These are phyloP conservation scores for Botrytis squamosa DNA, from an alignment of 2,329 filamentous ascomycete genomes.

Conservation along the genomic window DNA sequence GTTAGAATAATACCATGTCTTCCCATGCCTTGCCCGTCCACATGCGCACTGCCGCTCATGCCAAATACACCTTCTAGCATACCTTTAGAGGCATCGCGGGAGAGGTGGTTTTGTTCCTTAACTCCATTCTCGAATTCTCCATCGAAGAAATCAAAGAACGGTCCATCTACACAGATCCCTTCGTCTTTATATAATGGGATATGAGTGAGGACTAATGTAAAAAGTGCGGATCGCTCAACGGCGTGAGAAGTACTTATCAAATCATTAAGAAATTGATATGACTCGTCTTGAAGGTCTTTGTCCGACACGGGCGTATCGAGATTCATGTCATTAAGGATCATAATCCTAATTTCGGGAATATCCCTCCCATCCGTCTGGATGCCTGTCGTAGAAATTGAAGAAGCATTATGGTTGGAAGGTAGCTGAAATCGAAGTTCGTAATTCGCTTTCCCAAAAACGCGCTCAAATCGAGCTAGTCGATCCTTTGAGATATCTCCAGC, in stretches of 20 bases:
- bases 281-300: slow-evolving; percentile 66
- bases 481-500: slow-evolving; percentile 82
- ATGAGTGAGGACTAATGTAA: slow-evolving; percentile 86
- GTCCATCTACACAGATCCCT: slow-evolving; percentile 80
- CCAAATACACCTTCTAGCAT: slow-evolving; percentile 86
- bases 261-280: slow-evolving; percentile 73
- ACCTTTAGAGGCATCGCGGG: slow-evolving; percentile 65
- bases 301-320: slow-evolving; percentile 79
- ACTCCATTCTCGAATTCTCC: slow-evolving; percentile 68
- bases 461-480: slow-evolving; percentile 78
- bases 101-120: slow-evolving; percentile 89
- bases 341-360: slow-evolving; percentile 70
- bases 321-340: slow-evolving; percentile 91
- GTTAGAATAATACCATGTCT: slow-evolving; percentile 79
- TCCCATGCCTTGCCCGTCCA: slow-evolving; percentile 61
- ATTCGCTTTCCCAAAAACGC: slow-evolving; percentile 80
- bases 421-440: slow-evolving; percentile 80
- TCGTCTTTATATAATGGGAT: slow-evolving; percentile 82
- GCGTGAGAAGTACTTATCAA: slow-evolving; percentile 62
- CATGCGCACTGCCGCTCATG: slow-evolving; percentile 61
- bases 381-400: slow-evolving; percentile 40
- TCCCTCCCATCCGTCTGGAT: slow-evolving; percentile 49
- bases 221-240: slow-evolving; percentile 61
- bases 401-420: slow-evolving; percentile 41
- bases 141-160: slow-evolving; percentile 76